Evolutionary conservation across 176 grass and related monocot species (phyloP), one percentile per base, ranked within the genome.

Genomic region (Carex myosuroides): DNA sequence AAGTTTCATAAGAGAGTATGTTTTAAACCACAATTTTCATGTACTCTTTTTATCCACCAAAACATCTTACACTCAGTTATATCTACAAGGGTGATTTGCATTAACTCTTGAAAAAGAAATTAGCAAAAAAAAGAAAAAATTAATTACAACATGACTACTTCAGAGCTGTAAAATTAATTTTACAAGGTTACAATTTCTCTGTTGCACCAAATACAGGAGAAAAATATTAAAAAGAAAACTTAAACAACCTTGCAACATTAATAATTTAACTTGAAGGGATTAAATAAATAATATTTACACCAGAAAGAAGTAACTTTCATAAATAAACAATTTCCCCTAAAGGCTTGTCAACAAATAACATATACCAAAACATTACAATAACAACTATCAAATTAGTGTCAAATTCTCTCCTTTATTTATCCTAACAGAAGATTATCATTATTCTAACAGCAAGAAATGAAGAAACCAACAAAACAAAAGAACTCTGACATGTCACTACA

Each of bases 281-380:
- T 52, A 74, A 52, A 74, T 52, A 52, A 41, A 74, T 52, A 74
- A 74, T 44, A 74, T 74, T 48, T 74, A 52, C 42, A 74, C 21
- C 10, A 74, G 2, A 44, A 44, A 70, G 33, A 24, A 21, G 10
- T 48, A 5, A 48, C 3, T n/a, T 74, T 74, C 42, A 52, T 52
- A 52, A 74, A 13, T 26, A 52, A 73, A 24, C 24, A 24, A 13
- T 46, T 48, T 22, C 18, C 7, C 7, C 41, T 48, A n/a, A 53
- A 75, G 71, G 46, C 12, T 22, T 76, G 13, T 55, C 30, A 24
- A 24, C 50, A 54, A 76, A 54, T 55, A 26, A 76, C 48, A 76
- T 76, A 54, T 76, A 76, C 46, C 21, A 76, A 76, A 30, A 68
- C 4, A n/a, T 55, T 76, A 55, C 24, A 24, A 74, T 22, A 24